Evolutionary conservation across 148 eudicot species (phyloP).

Genomic region (Vaccinium vitisidaea): DNA sequence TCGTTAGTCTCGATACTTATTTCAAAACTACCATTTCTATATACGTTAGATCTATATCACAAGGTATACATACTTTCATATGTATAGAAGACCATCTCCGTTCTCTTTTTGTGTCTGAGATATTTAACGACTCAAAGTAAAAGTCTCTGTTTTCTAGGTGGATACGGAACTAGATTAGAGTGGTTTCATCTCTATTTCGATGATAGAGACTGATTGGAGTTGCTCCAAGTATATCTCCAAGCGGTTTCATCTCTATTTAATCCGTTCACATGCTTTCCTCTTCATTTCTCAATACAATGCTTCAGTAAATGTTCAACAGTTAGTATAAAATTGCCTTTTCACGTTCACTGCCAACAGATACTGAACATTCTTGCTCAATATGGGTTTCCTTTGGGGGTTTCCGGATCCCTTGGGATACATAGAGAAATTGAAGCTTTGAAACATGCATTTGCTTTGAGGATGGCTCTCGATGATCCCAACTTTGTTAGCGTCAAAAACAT

Average conservation of each 20-base stretch:
- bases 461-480: constrained; percentile 47
- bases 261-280: neutral
- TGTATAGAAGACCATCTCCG: neutral
- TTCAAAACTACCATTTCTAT: neutral
- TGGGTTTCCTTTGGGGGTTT: constrained; percentile 17
- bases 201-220: neutral
- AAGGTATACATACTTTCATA: neutral
- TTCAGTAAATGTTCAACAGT: neutral
- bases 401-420: constrained; percentile 31
- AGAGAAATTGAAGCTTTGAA: constrained; percentile 46
- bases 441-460: constrained; percentile 40
- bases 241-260: too few relatives aligned
- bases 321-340: neutral
- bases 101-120: neutral
- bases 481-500: constrained; percentile 30
- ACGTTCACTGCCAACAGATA: constrained; percentile 25
- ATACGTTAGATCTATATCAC: neutral
- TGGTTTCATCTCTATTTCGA: neutral
- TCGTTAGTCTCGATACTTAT: neutral
- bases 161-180: neutral
- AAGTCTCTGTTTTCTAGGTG: too few relatives aligned
- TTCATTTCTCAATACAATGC: neutral
- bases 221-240: neutral
- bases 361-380: constrained; percentile 43
- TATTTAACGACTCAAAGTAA: neutral